phyloP scores from a whole-genome alignment of 2,329 filamentous ascomycete species.

The Hypoxylon sp. region DNA sequence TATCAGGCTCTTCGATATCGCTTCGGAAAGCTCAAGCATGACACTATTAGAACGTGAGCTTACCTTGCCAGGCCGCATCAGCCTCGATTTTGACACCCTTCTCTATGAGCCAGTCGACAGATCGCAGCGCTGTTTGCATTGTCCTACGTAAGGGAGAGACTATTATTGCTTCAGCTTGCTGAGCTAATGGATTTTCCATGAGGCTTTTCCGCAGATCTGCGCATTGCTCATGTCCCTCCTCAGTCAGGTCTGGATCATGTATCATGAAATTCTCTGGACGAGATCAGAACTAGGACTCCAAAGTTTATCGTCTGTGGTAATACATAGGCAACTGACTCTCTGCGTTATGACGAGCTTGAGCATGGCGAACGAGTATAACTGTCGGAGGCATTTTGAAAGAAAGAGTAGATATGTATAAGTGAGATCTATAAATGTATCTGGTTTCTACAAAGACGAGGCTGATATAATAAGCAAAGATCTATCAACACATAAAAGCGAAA shows the following conservation, averaged over 20 bases:
- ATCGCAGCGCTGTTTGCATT: constrained; percentile 72
- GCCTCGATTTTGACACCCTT: constrained; percentile 68
- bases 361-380: constrained; percentile 90
- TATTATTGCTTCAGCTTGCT: constrained; percentile 68
- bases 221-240: constrained; percentile 66
- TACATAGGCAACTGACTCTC: constrained; percentile 60
- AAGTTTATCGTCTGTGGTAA: background rate
- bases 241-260: constrained; percentile 66
- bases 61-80: constrained; percentile 76
- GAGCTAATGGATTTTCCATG: constrained; percentile 57
- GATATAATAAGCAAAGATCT: constrained; percentile 2
- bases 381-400: constrained; percentile 70
- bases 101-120: constrained; percentile 71
- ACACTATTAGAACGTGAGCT: constrained; percentile 14
- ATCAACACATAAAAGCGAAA: background rate
- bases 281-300: constrained; percentile 44
- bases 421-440: constrained; percentile 4
- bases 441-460: background rate
- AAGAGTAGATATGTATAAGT: background rate
- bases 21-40: constrained; percentile 31
- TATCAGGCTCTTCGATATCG: background rate
- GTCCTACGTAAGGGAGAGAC: constrained; percentile 77
- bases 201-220: constrained; percentile 61
- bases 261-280: constrained; percentile 62
- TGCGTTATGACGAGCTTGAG: constrained; percentile 75